Evolutionary conservation across 768 basidiomycete species (phyloP).

Genomic region (Auriscalpium orientale): DNA sequence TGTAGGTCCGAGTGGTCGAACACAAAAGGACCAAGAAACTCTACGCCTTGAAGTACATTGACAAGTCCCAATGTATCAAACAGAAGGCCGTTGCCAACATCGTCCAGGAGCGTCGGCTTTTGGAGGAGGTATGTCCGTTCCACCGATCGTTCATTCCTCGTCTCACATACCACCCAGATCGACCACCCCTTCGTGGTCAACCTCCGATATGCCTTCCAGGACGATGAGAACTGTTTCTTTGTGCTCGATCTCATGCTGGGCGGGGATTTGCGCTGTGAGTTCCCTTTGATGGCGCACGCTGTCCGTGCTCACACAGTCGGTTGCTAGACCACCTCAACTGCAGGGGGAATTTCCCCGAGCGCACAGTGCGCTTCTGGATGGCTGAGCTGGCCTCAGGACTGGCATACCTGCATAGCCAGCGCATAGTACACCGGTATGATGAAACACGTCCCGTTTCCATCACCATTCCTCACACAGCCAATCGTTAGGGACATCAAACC

Average conservation of each 20-base stretch:
- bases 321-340: slow-evolving; percentile 77
- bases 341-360: slow-evolving; percentile 56
- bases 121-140: slow-evolving; percentile 38
- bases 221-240: slow-evolving; percentile 97
- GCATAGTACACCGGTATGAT: slow-evolving; percentile 88
- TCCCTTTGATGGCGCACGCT: not conserved
- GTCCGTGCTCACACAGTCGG: slow-evolving; percentile 1
- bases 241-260: slow-evolving; percentile 96
- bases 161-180: slow-evolving; percentile 39
- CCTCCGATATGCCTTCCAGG: slow-evolving; percentile 92
- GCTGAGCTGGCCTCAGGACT: slow-evolving; percentile 82
- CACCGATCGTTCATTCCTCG: not conserved
- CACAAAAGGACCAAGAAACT: slow-evolving; percentile 45
- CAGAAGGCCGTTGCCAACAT: slow-evolving; percentile 45
- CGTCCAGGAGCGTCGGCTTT: slow-evolving; percentile 43
- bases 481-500: slow-evolving; percentile 82
- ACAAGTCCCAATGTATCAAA: slow-evolving; percentile 44
- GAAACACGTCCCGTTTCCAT: slow-evolving; percentile 1
- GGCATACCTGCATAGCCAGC: slow-evolving; percentile 83
- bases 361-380: slow-evolving; percentile 77
- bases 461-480: slow-evolving; percentile 8
- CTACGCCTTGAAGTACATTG: slow-evolving; percentile 51
- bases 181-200: slow-evolving; percentile 89
- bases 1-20: slow-evolving; percentile 48
- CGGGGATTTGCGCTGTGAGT: slow-evolving; percentile 85